Evolutionary conservation across 106 monocot species (phyloP), one percentile per base, ranked within the genome.

Genomic region (Dendrobium huoshanense): DNA sequence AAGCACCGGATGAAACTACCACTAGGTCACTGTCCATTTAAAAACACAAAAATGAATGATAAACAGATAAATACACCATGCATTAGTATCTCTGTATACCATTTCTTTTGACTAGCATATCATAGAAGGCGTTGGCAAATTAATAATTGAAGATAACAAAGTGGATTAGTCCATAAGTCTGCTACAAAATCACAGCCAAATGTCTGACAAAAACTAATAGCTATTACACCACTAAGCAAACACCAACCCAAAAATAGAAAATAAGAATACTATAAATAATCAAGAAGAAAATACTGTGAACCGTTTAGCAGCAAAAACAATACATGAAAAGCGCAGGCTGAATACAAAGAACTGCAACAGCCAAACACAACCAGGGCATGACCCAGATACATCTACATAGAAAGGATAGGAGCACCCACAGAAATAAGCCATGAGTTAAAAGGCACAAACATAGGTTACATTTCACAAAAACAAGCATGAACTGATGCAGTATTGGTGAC

Each of bases 1-100:
- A 85, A 18, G 87, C 83, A 61, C 95, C 93, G 75, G 84, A 81
- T 74, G 85, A 91, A 85, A 83, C 87, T 40, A 90, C 37, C 41
- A 85, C 76, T 83, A 87, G 84, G 58, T 88, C 88, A 22, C 98
- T 99, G 85, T 29, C 55, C 77, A 83, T 67, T 77, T 51, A 56
- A 44, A 25, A 78, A 19, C 73, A 67, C 29, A 10, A 64, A 65
- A 55, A 58, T 55, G 25, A 58, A 27, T n/a, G 1, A 81, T 65
- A 41, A 74, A 8, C n/a, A 59, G 27, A 44, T n/a, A 83, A 79
- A 25, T 43, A 86, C 3, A 48, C 20, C 9, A 76, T 10, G 22
- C 76, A 15, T 49, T 70, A 70, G 37, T 15, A 70, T 37, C 29
- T 33, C 70, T 70, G 24, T 24, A 37, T 15, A 70, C 0, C 10